Evolutionary conservation across 805 yeast genomes (phyloP).

Genomic region (Metschnikowia koreensis): DNA sequence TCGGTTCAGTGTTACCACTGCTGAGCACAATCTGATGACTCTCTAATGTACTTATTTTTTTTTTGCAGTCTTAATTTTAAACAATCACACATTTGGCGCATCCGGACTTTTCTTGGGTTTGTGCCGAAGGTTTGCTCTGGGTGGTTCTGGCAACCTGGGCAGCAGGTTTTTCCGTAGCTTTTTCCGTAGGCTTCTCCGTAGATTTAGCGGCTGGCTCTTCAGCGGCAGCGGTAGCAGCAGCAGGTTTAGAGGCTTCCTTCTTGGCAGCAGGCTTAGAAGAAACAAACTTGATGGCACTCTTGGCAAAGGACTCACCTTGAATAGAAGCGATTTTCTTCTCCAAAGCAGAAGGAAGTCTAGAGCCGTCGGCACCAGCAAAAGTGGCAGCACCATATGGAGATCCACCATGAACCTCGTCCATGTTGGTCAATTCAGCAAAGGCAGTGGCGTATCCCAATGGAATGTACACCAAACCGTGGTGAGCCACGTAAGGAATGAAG

Average conservation of each 20-base stretch:
- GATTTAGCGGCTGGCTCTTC: background rate
- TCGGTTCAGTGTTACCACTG: too few relatives aligned
- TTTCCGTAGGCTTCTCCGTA: background rate
- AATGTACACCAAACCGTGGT: constrained; percentile 77
- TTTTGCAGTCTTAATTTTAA: constrained; percentile 1
- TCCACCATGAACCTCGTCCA: constrained; percentile 73
- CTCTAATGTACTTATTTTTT: too few relatives aligned
- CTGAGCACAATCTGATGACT: too few relatives aligned
- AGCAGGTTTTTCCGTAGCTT: constrained; percentile 2
- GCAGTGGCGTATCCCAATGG: constrained; percentile 72
- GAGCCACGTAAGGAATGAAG: constrained; percentile 62
- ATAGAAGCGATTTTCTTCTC: constrained; percentile 61
- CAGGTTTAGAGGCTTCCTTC: background rate
- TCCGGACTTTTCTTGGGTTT: constrained; percentile 11
- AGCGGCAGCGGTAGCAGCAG: background rate
- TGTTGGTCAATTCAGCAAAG: constrained; percentile 51
- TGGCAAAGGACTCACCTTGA: constrained; percentile 65
- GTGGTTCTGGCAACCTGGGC: constrained; percentile 11
- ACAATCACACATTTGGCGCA: constrained; percentile 19
- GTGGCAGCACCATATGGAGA: constrained; percentile 89
- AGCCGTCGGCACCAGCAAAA: constrained; percentile 73
- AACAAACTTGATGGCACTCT: constrained; percentile 26
- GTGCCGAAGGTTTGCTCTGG: constrained; percentile 7
- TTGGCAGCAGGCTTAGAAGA: background rate
- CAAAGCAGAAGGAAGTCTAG: constrained; percentile 60